phyloP scores from a whole-genome alignment of 352 stramenopile species.

The Pythium vanterpoolii region DNA sequence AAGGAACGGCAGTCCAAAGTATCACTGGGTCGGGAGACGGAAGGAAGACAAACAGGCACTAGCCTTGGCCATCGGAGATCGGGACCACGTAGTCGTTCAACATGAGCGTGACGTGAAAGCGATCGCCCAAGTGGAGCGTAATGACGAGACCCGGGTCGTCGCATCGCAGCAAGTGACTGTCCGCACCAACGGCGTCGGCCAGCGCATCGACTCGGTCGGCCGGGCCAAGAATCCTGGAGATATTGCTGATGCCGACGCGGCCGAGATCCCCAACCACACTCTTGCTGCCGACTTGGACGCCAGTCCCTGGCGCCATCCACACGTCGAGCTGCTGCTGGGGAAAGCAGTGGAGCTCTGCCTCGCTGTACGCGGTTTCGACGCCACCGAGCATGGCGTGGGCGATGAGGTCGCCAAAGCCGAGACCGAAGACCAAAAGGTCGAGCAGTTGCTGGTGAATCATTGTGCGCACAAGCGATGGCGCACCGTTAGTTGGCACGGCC shows the following conservation, averaged over 20 bases:
- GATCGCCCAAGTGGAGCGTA: conserved; percentile 2
- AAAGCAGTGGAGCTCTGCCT: conserved; percentile 8
- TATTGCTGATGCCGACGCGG: not conserved
- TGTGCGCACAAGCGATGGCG: conserved; percentile 1
- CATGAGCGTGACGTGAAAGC: conserved; percentile 12
- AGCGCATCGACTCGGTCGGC: conserved; percentile 6
- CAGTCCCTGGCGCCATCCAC: conserved; percentile 11
- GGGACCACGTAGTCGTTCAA: conserved; percentile 12
- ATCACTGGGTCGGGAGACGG: not conserved
- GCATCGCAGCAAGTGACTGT: conserved; percentile 9
- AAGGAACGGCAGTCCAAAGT: conserved; percentile 6
- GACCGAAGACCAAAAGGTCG: not conserved
- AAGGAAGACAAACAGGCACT: conserved; percentile 4
- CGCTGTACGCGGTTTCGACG: conserved; percentile 3
- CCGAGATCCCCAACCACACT: not conserved
- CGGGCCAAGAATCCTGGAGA: not conserved
- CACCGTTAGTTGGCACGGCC: not conserved
- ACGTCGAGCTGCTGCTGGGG: not conserved
- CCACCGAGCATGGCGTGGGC: conserved; percentile 15
- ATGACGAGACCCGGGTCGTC: conserved; percentile 10
- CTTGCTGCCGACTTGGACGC: conserved; percentile 4
- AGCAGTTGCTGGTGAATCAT: conserved; percentile 13
- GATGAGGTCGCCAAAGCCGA: not conserved
- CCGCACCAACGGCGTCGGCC: conserved; percentile 8
- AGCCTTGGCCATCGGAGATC: no score